Base-by-base conservation (phyloP, 2,329 filamentous ascomycete species). In the Aspergillus bombycis region DNA sequence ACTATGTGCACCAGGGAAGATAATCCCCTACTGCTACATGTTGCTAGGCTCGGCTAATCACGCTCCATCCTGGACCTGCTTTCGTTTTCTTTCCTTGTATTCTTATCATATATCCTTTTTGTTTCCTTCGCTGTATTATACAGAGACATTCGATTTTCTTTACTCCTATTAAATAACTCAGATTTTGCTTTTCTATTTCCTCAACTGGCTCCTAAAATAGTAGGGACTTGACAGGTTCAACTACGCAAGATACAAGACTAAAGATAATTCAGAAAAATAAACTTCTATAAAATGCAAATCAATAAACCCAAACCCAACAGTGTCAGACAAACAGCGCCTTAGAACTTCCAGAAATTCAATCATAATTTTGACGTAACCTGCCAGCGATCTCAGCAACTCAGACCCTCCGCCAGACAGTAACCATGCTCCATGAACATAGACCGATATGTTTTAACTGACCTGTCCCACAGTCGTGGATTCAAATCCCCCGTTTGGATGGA, bases 401-500 rank as follows among this genome's bases (percentile, higher is more conserved):
- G 48, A 10, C 26, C 48, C 43, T 46, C 43, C 43, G n/a, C 14
- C 48, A 52, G 14, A 26, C 26, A 30, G 19, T n/a, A 16, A 30
- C 30, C 36, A 38, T 19, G 36, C 16, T 32, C 0, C 9, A 53
- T 14, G n/a, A n/a, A 23, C 11, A 34, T 34, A 32, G 28, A 14
- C 28, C 30, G n/a, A 34, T 34, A 21, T 34, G 19, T 21, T n/a
- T 53, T 53, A 53, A 53, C 50, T 53, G 4, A 34, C 28, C 50
- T 32, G 28, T 7, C 28, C 30, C 1, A 34, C 10, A 23, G 50
- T 32, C 4, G 16, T 53, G 4, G 50, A 34, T 34, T 53, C 50
- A 46, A 71, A 71, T 0, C 64, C 68, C 6, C 87, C 87, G 65
- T 90, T 90, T 0, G 88, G 88, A 71, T 89, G 88, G 62, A 90